Evolutionary conservation across 495 filamentous ascomycete species (phyloP).

Genomic region (Neurospora sp.): DNA sequence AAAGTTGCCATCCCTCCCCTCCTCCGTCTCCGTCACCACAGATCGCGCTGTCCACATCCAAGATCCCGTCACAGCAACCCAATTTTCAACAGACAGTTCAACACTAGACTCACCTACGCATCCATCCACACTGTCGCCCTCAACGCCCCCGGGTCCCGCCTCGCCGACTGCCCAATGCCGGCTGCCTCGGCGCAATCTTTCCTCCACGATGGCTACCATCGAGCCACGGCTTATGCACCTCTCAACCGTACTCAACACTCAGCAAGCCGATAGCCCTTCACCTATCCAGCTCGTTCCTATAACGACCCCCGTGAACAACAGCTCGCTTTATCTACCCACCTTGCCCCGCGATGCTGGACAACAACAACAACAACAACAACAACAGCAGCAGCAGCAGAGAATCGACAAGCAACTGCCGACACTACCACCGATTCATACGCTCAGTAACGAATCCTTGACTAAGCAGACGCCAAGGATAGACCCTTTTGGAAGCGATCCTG

Average conservation of each 20-base stretch:
- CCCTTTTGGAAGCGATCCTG: constrained; percentile 3
- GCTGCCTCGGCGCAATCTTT: constrained; percentile 12
- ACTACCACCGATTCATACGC: constrained; percentile 24
- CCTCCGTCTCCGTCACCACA: neutral
- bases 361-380: constrained; percentile 8
- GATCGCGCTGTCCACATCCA: neutral
- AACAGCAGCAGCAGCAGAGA: constrained; percentile 14
- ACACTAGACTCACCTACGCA: neutral
- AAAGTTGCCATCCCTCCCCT: neutral
- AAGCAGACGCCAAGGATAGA: constrained; percentile 8
- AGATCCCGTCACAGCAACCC: neutral
- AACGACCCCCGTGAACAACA: constrained; percentile 13
- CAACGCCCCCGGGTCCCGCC: neutral
- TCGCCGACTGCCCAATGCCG: constrained; percentile 20
- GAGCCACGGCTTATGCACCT: constrained; percentile 50
- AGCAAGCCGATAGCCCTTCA: constrained; percentile 32
- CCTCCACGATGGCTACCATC: constrained; percentile 44
- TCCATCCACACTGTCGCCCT: neutral
- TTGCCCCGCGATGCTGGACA: constrained; percentile 33
- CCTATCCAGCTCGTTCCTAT: constrained; percentile 33
- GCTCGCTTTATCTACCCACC: constrained; percentile 30
- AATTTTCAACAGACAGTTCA: neutral
- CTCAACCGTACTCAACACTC: constrained; percentile 31
- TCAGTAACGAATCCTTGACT: constrained; percentile 16
- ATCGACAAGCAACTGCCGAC: constrained; percentile 24